Base-by-base conservation (phyloP, 768 basidiomycete species). In the Macrolepiota dolichaula region DNA sequence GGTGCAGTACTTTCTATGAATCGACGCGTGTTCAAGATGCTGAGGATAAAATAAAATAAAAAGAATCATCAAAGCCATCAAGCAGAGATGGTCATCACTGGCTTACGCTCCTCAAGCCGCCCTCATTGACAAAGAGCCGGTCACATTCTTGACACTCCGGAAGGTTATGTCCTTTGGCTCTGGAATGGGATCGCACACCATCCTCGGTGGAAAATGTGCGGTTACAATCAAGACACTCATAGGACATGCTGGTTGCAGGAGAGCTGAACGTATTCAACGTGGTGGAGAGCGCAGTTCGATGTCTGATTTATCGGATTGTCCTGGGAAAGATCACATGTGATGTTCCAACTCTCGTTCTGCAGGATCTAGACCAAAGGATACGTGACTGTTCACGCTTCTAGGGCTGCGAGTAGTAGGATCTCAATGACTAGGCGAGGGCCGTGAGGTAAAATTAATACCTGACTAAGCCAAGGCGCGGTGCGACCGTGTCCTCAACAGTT, bases 201-300 rank as follows among this genome's bases (percentile, higher is more conserved):
- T 7, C 40, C 9, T 7, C 13, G 47, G 59, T 13, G 5, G 51
- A 25, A 32, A 60, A 60, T 25, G 27, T 60, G 51, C 59, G 59
- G 37, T 52, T 15, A 53, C 59, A 60, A 46, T 60, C 51, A 32
- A 60, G 59, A 29, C 59, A 60, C 19, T 35, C 40, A 13, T 60
- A 53, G 51, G 51, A 22, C 59, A 60, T 60, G 17, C 9, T 29
- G 51, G 27, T 11, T 19, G 15, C 19, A 53, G 0, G 29, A 5
- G 15, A 52, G 29, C 29, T 32, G 29, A 32, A 7, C 29, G 7
- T 3, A 32, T 32, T 32, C 29, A 32, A 32, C 29, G 29, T 32
- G 29, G 3, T 7, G 7, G 29, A 7, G 7, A 32, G 29, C 29
- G 7, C 29, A 3, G 29, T 32, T 32, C 29, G 7, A 7, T 32